These are phyloP conservation scores for Chytriomyces hyalinus DNA, from an alignment of 192 early-diverging fungal species.

Conservation along the genomic window DNA sequence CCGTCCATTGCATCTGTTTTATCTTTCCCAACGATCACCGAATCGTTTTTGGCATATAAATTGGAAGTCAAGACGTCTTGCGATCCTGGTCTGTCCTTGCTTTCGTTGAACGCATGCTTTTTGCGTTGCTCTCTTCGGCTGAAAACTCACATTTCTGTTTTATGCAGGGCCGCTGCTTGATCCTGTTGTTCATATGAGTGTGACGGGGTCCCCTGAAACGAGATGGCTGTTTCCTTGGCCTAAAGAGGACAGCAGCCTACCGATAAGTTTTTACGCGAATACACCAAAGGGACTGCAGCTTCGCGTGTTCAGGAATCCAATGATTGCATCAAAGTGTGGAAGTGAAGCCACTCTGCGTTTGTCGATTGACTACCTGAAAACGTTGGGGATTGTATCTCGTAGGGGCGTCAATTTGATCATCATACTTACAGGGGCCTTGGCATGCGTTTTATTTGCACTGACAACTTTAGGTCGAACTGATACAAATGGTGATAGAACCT, in stretches of 20 bases:
- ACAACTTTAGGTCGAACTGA: no score
- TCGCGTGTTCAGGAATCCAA: neutral
- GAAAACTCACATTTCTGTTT: neutral
- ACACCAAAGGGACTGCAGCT: neutral
- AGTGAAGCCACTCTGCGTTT: neutral
- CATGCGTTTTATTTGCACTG: neutral
- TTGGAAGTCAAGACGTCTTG: neutral
- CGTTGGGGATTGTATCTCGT: neutral
- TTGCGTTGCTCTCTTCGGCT: neutral
- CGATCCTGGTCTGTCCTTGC: neutral
- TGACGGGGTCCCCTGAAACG: constrained; percentile 18
- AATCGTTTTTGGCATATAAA: constrained; percentile 5
- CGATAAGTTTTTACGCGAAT: constrained; percentile 6
- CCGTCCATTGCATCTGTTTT: neutral
- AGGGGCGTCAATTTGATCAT: constrained; percentile 2
- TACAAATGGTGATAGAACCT: no score
- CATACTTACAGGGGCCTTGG: neutral
- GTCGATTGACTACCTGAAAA: neutral
- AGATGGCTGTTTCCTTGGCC: neutral
- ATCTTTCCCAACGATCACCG: neutral
- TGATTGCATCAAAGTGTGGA: neutral
- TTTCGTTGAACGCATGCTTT: neutral
- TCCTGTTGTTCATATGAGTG: constrained; percentile 12
- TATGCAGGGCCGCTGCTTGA: neutral
- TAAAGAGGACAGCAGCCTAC: neutral